Evolutionary conservation across 2,329 filamentous ascomycete species (phyloP), one percentile per base, ranked within the genome.

Genomic region (Colletotrichum sp.): DNA sequence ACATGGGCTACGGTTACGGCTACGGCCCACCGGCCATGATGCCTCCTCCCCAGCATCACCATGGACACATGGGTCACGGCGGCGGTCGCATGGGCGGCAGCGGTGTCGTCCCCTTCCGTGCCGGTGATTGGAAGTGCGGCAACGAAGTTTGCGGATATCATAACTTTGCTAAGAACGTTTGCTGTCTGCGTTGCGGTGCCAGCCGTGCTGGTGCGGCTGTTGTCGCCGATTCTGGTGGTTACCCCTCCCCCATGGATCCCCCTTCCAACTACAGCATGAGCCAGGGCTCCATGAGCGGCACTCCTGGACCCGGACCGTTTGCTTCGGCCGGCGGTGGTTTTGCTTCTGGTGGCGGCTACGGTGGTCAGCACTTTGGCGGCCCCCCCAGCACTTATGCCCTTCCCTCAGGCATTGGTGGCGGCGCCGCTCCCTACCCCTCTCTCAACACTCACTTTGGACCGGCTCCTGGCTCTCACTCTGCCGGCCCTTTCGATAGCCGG

Each of bases 111-210:
- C 97, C 97, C 18, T 99, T 99, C 94, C 95, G 97, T 82, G 97
- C 97, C 71, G 97, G 97, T 82, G 97, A 99, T 83, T 99, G 97
- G 97, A 98, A 98, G 87, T 99, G 97, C 83, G 97, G 97, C 72
- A 97, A 97, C 79, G 97, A 99, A 83, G 96, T 96, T 49, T 99
- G 97, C 84, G 95, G 95, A 75, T 99, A 99, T 86, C 97, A 99
- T 89, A 99, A 99, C 88, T 99, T 99, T 84, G 97, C 97, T 77
- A 99, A 99, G 92, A 99, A 99, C 82, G 96, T 99, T 74, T 98
- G 95, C 87, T 99, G 97, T 86, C 92, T 99, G 78, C 95, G 97
- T 76, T 99, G 97, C 83, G 97, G 97, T 84, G 97, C 96, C 69
- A 98, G 96, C 85, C 95, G 97, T 81, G 96, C 96, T 77, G 95